These are phyloP conservation scores for Ceratocystis cubensis DNA, from an alignment of 2,329 filamentous ascomycete species.

Conservation along the genomic window DNA sequence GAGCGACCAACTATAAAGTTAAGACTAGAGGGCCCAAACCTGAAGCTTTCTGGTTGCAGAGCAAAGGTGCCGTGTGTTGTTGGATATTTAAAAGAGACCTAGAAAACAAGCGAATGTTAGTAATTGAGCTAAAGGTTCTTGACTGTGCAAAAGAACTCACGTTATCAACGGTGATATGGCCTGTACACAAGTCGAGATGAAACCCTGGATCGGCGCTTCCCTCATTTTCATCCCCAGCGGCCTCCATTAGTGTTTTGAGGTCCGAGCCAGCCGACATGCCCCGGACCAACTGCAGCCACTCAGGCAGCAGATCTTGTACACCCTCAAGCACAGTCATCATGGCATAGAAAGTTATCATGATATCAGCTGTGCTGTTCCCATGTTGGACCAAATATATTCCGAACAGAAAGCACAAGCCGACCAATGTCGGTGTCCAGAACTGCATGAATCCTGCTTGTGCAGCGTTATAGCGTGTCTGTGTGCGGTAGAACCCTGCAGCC, in stretches of 20 bases:
- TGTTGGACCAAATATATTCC: conserved; percentile 55
- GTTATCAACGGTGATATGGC: background rate
- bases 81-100: conserved; percentile 75
- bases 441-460: conserved; percentile 61
- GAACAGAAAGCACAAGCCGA: conserved; percentile 85
- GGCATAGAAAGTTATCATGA: conserved; percentile 77
- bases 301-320: conserved; percentile 60
- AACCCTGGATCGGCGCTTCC: background rate
- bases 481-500: conserved; percentile 51
- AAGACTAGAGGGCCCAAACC: conserved; percentile 44
- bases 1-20: conserved; percentile 40
- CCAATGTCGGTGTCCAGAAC: conserved; percentile 64
- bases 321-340: conserved; percentile 65
- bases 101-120: background rate
- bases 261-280: conserved; percentile 59
- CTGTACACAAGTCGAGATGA: background rate
- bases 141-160: background rate
- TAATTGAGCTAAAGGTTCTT: background rate
- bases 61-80: conserved; percentile 49
- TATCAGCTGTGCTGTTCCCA: conserved; percentile 49
- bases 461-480: conserved; percentile 56
- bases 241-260: conserved; percentile 23
- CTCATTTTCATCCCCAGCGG: conserved; percentile 24
- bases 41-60: conserved; percentile 50
- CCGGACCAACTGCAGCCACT: conserved; percentile 65